These are phyloP conservation scores for Paramecium primaurelia DNA, from an alignment of 73 alveolate genomes.

Conservation along the genomic window DNA sequence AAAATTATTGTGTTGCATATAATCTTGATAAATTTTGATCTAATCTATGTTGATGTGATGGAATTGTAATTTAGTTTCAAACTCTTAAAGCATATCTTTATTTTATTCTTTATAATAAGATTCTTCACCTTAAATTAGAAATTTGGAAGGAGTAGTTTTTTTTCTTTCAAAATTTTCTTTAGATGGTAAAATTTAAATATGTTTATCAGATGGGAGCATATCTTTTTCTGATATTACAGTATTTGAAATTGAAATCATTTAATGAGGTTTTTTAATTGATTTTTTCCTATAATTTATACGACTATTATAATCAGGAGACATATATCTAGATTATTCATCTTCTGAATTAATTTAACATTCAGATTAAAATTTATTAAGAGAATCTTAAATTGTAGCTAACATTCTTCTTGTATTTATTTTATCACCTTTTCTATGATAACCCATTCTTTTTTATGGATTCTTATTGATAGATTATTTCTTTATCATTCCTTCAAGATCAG, in stretches of 20 bases:
- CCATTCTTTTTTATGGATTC: not conserved
- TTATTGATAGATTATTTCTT: not conserved
- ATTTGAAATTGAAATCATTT: not conserved
- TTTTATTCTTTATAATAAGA: not conserved
- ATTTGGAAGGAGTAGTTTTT: not conserved
- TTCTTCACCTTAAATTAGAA: not conserved
- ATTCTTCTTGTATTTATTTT: not conserved
- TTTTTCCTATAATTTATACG: not conserved
- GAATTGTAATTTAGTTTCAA: not conserved
- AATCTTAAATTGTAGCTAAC: not conserved
- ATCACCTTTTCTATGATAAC: not conserved
- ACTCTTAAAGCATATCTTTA: not conserved
- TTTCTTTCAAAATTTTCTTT: not conserved
- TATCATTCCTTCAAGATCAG: not conserved
- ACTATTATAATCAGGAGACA: not conserved
- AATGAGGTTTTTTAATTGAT: not conserved
- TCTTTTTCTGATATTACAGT: not conserved
- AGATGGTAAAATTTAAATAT: not conserved
- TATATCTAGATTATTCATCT: not conserved
- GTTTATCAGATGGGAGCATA: not conserved
- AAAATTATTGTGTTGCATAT: not conserved
- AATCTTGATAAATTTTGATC: not conserved
- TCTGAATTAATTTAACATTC: not conserved
- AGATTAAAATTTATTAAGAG: not conserved
- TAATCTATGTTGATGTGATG: not conserved